Base-by-base conservation (phyloP, 2,329 filamentous ascomycete genomes). In the Fonsecaea monophora region DNA sequence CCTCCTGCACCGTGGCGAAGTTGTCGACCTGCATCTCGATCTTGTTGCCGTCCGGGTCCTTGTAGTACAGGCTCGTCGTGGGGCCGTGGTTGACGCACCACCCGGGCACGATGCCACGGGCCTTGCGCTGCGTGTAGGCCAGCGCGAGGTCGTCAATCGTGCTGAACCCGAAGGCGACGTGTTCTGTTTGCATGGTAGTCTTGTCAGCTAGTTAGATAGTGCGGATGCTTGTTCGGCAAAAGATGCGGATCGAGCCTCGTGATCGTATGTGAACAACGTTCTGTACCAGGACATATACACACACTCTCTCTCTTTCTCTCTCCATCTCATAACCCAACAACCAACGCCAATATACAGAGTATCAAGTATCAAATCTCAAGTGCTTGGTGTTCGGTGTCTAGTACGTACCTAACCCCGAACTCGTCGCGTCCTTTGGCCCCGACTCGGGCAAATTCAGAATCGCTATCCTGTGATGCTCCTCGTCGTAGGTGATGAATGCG, bases 51-150 rank as follows among this genome's bases (percentile, higher is more conserved):
- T 85, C 82, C 4, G 82, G 82, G 71, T 85, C 83, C 7, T 69
- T 64, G 70, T 84, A 85, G 72, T 85, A 85, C 37, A 84, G 79
- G 68, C 77, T 79, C 0, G 76, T 81, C 1, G 79, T 84, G 1
- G 77, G 76, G 2, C 83, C 82, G 70, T 85, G 83, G 70, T 85
- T 83, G 35, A 82, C 75, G 64, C 73, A 77, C 80, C 80, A 83
- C 3, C 75, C 34, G 0, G 83, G 83, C 32, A 15, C 0, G 25
- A 66, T 66, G 18, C 64, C 64, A 0, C 18, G 12, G 9, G 7
- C 13, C 32, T 64, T 61, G 30, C 72, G 10, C 68, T 80, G 75
- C 35, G 67, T 67, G 70, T 82, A 83, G 3, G 79, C 74, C 1
- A 72, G 60, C 4, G 76, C 18, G 8, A 83, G 42, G 25, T 42